Evolutionary conservation across 176 grass and related monocot species (phyloP), one percentile per base, ranked within the genome.

Genomic region (Triticum timopheevii): DNA sequence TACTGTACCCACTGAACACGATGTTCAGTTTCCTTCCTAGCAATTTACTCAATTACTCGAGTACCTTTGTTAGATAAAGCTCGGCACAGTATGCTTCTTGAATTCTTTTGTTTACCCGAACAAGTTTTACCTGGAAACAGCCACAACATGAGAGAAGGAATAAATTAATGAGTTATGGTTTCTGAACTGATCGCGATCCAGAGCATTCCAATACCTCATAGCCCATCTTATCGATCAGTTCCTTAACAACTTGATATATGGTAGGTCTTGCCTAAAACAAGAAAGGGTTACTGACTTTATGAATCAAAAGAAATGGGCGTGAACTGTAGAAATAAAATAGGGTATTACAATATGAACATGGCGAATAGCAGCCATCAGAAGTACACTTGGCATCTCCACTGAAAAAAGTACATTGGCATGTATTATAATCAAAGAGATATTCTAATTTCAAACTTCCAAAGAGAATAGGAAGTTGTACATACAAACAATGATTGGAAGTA

Each of bases 401-500:
- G 90, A 38, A 87, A 87, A 73, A 77, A 77, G 61, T 7, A 81
- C 22, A 80, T 31, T 65, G 5, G 70, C 13, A 68, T 23, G 64
- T 58, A 65, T 78, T 65, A 56, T 79, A 75, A 61, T 44, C 42
- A 86, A 61, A 49, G 20, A 71, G 10, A 52, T 62, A 35, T 54
- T 76, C 25, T 35, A 34, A 73, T 6, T 24, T 30, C 1, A 13
- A 61, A 72, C 58, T 17, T 68, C 35, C 30, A 74, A 19, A 86
- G 24, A 45, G 17, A 86, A 78, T 42, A 42, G 54, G 64, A 22
- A 82, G 40, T 87, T 83, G 65, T 77, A 88, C 96, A 52, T 92
- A 98, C 96, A 94, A 83, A 98, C 96, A 80, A 95, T 98, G 78
- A 98, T 98, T 82, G 93, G 96, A 62, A 98, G 96, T 56, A 98